Evolutionary conservation across 768 basidiomycete species (phyloP).

Genomic region (Fomitopsis serialis): DNA sequence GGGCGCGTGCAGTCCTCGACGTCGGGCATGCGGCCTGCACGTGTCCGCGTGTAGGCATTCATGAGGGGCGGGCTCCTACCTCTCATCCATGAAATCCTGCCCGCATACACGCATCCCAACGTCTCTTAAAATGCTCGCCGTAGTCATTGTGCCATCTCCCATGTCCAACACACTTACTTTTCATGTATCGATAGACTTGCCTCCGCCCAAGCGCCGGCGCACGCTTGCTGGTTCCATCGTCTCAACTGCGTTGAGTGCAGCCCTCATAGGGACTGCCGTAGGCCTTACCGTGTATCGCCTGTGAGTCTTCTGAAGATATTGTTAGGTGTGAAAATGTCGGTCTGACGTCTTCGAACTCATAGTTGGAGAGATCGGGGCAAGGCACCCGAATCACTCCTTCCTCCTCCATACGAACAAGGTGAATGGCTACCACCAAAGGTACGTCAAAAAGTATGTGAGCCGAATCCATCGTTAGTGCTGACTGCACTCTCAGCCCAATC

Average conservation of each 20-base stretch:
- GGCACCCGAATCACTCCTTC: constrained; percentile 36
- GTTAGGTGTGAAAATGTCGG: background rate
- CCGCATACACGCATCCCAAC: constrained; percentile 1
- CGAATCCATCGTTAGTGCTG: background rate
- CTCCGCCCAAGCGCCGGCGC: constrained; percentile 73
- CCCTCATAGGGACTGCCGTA: constrained; percentile 81
- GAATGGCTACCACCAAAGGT: constrained; percentile 44
- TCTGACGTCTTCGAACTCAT: background rate
- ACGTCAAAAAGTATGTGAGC: constrained; percentile 1
- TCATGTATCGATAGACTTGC: constrained; percentile 51
- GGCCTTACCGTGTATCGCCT: constrained; percentile 83
- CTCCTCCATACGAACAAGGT: constrained; percentile 63
- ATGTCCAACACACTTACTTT: constrained; percentile 23
- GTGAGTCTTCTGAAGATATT: constrained; percentile 41
- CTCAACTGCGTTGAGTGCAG: constrained; percentile 79
- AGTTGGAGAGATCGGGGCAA: constrained; percentile 81
- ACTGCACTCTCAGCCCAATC: background rate
- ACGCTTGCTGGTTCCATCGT: constrained; percentile 80
- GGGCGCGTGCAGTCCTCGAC: background rate
- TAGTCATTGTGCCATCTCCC: constrained; percentile 8
- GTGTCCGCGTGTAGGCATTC: constrained; percentile 2
- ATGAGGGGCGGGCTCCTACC: constrained; percentile 5
- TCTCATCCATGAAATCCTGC: constrained; percentile 33
- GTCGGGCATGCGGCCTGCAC: constrained; percentile 2
- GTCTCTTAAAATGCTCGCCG: background rate